Evolutionary conservation across 768 basidiomycete species (phyloP).

Genomic region (Podaxis sp.): DNA sequence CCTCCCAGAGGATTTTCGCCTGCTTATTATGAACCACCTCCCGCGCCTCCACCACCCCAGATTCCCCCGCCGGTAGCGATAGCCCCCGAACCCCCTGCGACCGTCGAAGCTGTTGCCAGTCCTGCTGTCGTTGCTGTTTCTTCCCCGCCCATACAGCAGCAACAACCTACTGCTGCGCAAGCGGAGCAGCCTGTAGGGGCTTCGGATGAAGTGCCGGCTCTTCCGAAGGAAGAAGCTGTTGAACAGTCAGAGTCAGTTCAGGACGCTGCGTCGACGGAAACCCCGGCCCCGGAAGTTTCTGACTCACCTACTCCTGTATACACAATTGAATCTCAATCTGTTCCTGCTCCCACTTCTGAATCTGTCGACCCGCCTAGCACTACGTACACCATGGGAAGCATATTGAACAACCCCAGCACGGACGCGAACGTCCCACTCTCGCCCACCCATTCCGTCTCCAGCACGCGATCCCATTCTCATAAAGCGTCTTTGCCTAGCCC

Average conservation of each 20-base stretch:
- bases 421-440: background rate
- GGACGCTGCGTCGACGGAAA: background rate
- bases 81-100: background rate
- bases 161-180: background rate
- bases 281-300: background rate
- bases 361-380: constrained; percentile 23
- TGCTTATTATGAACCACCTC: constrained; percentile 12
- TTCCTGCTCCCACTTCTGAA: background rate
- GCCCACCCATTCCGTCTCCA: constrained; percentile 16
- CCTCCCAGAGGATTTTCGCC: constrained; percentile 19
- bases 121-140: background rate
- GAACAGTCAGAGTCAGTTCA: background rate
- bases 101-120: background rate
- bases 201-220: background rate
- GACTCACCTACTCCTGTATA: background rate
- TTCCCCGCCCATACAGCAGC: background rate
- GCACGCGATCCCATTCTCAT: constrained; percentile 15
- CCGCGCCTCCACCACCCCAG: constrained; percentile 1
- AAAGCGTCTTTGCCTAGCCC: constrained; percentile 17
- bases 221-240: background rate
- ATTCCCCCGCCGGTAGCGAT: constrained; percentile 4
- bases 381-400: constrained; percentile 25
- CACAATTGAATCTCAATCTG: background rate
- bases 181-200: background rate
- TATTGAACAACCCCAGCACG: constrained; percentile 16